Percentiles rank a stretch among this genome's conserved stretches.
Evolutionary conservation across 257 asterid genomes (phyloP).

Genomic region (Fraxinus cuspidata): DNA sequence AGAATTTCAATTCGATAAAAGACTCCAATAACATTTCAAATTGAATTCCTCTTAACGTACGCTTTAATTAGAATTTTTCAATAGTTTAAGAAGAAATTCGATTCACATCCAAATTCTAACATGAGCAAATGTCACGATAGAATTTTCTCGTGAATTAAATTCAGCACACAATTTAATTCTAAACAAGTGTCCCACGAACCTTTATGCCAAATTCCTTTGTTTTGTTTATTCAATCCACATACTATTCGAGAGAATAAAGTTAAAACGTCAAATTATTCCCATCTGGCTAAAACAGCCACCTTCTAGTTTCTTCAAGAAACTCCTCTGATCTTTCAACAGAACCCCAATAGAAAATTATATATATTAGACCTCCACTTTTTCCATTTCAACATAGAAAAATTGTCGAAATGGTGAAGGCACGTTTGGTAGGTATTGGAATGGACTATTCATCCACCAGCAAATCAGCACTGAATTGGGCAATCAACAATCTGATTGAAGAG

Average conservation of each 20-base stretch:
- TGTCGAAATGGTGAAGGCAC: conserved; percentile 40
- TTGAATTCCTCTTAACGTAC: too few relatives aligned
- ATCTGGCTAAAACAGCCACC: neutral
- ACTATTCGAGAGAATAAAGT: conserved; percentile 13
- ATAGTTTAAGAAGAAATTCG: too few relatives aligned
- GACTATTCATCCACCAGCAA: conserved; percentile 78
- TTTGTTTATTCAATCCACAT: neutral
- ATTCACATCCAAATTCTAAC: too few relatives aligned
- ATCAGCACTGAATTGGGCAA: conserved; percentile 65
- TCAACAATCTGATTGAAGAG: conserved; percentile 52
- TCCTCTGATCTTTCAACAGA: neutral
- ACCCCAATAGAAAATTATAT: neutral
- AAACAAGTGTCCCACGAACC: conserved; percentile 1
- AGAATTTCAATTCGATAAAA: too few relatives aligned
- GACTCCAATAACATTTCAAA: too few relatives aligned
- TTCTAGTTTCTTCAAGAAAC: conserved; percentile 59
- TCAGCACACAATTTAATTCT: neutral
- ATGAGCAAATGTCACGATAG: too few relatives aligned
- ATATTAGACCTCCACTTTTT: neutral
- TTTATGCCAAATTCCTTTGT: conserved; percentile 4
- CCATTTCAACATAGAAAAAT: neutral
- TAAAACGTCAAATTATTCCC: conserved; percentile 2
- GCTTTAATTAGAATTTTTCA: too few relatives aligned
- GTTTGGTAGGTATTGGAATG: conserved; percentile 67
- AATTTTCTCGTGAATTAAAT: neutral